These are phyloP conservation scores for Berkeleyomyces rouxiae DNA, from an alignment of 2,329 filamentous ascomycete genomes.

Conservation along the genomic window DNA sequence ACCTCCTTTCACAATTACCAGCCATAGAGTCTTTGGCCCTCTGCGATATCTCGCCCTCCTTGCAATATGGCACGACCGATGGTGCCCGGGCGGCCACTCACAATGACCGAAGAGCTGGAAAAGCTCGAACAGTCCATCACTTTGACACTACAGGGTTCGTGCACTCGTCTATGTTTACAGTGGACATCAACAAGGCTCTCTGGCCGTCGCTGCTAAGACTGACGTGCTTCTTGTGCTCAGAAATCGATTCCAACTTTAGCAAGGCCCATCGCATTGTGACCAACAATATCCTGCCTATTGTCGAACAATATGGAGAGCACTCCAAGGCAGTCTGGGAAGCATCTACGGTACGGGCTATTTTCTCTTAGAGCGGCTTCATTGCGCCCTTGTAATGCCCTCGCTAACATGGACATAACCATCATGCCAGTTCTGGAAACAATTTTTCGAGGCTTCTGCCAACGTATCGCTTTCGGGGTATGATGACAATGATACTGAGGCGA, in stretches of 20 bases:
- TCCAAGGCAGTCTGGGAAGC: slow-evolving; percentile 92
- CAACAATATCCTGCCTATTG: slow-evolving; percentile 75
- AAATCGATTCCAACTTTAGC: slow-evolving; percentile 98
- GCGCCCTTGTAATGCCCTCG: not conserved
- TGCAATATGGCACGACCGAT: slow-evolving; percentile 32
- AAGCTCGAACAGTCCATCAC: slow-evolving; percentile 94
- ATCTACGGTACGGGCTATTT: slow-evolving; percentile 49
- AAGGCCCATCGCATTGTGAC: slow-evolving; percentile 93
- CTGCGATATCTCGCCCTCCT: not conserved
- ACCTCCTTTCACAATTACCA: not conserved
- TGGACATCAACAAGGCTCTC: not conserved
- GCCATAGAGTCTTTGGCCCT: not conserved
- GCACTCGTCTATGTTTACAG: not conserved
- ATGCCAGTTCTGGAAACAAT: slow-evolving; percentile 92
- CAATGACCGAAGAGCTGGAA: slow-evolving; percentile 87
- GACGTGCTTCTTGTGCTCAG: slow-evolving; percentile 27
- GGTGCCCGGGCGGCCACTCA: slow-evolving; percentile 40
- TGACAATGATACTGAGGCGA: slow-evolving; percentile 49
- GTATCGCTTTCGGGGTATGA: slow-evolving; percentile 93
- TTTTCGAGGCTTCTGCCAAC: slow-evolving; percentile 96
- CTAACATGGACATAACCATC: not conserved
- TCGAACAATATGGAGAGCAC: slow-evolving; percentile 89
- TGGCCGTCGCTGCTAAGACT: not conserved
- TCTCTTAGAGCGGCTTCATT: not conserved
- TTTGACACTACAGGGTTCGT: slow-evolving; percentile 70